Percentiles rank a stretch among this genome's conserved stretches.
phyloP scores from a whole-genome alignment of 139 green algal genomes.

The Coelastrella sp. region DNA sequence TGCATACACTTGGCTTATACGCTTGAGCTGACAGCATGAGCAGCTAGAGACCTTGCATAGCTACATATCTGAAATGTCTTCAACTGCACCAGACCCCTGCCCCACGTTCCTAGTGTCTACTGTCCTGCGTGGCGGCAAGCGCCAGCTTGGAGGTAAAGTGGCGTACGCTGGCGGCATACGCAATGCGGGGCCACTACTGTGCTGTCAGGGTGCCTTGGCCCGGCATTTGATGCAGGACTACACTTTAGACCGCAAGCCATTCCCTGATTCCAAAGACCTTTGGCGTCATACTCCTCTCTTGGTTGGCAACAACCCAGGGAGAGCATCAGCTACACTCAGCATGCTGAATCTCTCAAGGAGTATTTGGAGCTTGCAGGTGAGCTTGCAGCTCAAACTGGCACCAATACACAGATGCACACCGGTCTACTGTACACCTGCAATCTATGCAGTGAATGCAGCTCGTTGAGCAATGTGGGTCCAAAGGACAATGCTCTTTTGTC shows the following conservation, averaged over 20 bases:
- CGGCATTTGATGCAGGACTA: conserved; percentile 6
- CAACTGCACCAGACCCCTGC: background rate
- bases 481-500: too few species aligned
- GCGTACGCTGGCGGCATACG: conserved; percentile 6
- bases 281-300: conserved; percentile 8
- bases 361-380: background rate
- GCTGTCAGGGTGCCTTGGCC: conserved; percentile 8
- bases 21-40: too few species aligned
- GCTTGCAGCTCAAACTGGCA: background rate
- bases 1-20: too few species aligned
- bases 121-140: conserved; percentile 20
- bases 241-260: conserved; percentile 9
- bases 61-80: too few species aligned
- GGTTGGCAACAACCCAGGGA: background rate
- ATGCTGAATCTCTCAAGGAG: background rate
- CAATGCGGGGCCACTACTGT: background rate
- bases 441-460: too few species aligned
- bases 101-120: background rate
- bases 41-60: too few species aligned
- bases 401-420: too few species aligned
- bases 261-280: background rate
- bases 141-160: conserved; percentile 15
- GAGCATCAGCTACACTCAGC: conserved; percentile 16
- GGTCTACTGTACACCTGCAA: too few species aligned
- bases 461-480: too few species aligned